Conservation (phyloP, 75 land plant species). For the Pinus tabuliformis region DNA sequence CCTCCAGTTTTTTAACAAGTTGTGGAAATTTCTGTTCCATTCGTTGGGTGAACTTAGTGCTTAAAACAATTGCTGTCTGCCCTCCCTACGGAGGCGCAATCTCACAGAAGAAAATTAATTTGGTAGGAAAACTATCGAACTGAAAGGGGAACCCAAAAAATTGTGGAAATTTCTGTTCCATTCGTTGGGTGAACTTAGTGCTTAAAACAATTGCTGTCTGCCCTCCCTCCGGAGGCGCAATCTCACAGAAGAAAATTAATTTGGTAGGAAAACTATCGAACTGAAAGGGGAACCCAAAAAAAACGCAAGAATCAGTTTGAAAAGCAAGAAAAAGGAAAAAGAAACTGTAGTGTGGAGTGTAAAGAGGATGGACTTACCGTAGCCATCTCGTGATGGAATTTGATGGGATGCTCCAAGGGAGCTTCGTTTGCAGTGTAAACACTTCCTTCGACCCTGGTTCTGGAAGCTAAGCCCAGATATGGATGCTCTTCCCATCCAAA, state of each 20-base stretch:
- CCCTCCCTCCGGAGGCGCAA: too few species aligned
- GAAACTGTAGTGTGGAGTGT: too few species aligned
- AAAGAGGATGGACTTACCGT: conserved; percentile 14
- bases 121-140: conserved; percentile 10
- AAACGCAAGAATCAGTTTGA: too few species aligned
- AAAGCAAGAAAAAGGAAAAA: too few species aligned
- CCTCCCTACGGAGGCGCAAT: conserved; percentile 13
- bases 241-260: too few species aligned
- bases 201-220: too few species aligned
- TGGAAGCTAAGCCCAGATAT: conserved; percentile 35
- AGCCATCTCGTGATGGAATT: conserved; percentile 55
- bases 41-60: conserved; percentile 1
- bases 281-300: too few species aligned
- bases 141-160: neutral
- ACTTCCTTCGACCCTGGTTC: conserved; percentile 20
- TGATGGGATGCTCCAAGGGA: conserved; percentile 24
- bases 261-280: too few species aligned
- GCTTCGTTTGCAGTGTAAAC: conserved; percentile 51
- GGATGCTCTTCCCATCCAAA: conserved; percentile 41
- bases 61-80: conserved; percentile 5
- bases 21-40: conserved; percentile 2
- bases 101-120: conserved; percentile 13
- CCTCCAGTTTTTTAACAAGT: neutral
- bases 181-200: too few species aligned
- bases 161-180: too few species aligned